phyloP scores from a whole-genome alignment of 257 asterid species.

The Solanum sitiens region DNA sequence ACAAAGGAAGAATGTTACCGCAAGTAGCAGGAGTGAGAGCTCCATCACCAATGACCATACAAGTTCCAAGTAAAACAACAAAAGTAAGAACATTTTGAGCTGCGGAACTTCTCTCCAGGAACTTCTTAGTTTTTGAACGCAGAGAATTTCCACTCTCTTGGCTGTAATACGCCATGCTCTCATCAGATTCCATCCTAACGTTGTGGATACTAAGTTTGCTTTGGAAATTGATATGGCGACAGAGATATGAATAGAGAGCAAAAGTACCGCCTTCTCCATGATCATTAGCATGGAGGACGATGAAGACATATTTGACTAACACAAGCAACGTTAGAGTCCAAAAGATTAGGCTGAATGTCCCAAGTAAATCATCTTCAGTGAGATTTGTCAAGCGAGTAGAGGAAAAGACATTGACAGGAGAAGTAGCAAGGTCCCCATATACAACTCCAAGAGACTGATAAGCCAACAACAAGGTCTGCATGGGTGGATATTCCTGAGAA shows the following conservation, averaged over 20 bases:
- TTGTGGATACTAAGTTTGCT: conserved; percentile 33
- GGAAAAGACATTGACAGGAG: conserved; percentile 67
- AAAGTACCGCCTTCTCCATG: conserved; percentile 86
- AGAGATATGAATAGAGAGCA: conserved; percentile 53
- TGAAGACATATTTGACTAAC: conserved; percentile 55
- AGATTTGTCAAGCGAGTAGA: conserved; percentile 36
- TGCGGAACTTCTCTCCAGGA: conserved; percentile 32
- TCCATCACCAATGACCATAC: conserved; percentile 86
- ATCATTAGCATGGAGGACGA: conserved; percentile 57
- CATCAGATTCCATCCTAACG: conserved; percentile 25
- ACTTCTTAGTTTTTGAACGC: conserved; percentile 25
- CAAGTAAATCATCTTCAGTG: conserved; percentile 48
- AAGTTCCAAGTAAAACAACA: conserved; percentile 55
- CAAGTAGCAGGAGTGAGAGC: conserved; percentile 78
- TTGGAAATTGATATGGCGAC: conserved; percentile 35
- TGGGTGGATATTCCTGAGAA: conserved; percentile 29
- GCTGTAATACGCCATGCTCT: conserved; percentile 1
- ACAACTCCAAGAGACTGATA: conserved; percentile 71
- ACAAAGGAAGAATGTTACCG: conserved; percentile 15
- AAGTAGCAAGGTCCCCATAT: conserved; percentile 69
- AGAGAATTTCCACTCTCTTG: conserved; percentile 19
- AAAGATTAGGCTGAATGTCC: conserved; percentile 61
- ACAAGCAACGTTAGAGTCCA: conserved; percentile 56
- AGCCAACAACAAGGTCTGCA: conserved; percentile 41
- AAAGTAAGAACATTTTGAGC: conserved; percentile 40